Conservation (phyloP, 805 yeast species). For the Blastobotrys muscicola region DNA sequence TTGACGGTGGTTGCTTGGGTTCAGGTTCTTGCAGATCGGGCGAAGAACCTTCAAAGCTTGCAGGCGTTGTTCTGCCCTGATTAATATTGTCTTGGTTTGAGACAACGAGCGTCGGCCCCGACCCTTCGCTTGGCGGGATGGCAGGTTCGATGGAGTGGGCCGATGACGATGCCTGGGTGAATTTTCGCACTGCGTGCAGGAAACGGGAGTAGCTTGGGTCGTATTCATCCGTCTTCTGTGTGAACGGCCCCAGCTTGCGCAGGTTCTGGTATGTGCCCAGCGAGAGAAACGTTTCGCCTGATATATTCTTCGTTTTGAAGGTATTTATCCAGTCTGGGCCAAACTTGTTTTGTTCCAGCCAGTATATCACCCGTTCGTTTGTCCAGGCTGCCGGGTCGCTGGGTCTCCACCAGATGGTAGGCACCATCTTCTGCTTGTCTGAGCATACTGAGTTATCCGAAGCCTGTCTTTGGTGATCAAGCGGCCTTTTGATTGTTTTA, state of each 20-base stretch:
- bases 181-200: constrained; percentile 43
- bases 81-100: background rate
- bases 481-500: too few species aligned
- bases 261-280: constrained; percentile 61
- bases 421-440: constrained; percentile 1
- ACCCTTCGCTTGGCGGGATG: constrained; percentile 13
- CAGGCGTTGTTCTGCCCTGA: background rate
- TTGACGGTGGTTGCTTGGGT: background rate
- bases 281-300: constrained; percentile 55
- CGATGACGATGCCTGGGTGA: constrained; percentile 26
- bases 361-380: constrained; percentile 49
- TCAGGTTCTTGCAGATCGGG: background rate
- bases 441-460: background rate
- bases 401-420: constrained; percentile 37
- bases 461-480: background rate
- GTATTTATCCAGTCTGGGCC: constrained; percentile 65
- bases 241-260: constrained; percentile 32
- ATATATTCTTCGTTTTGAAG: constrained; percentile 47
- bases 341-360: constrained; percentile 64
- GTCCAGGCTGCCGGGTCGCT: constrained; percentile 61
- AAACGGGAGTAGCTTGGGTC: constrained; percentile 48
- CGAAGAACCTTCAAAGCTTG: background rate
- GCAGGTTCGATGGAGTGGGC: constrained; percentile 5
- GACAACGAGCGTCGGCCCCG: constrained; percentile 3
- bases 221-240: constrained; percentile 27